phyloP scores from a whole-genome alignment of 352 stramenopile species.

The Phytophthora pini region DNA sequence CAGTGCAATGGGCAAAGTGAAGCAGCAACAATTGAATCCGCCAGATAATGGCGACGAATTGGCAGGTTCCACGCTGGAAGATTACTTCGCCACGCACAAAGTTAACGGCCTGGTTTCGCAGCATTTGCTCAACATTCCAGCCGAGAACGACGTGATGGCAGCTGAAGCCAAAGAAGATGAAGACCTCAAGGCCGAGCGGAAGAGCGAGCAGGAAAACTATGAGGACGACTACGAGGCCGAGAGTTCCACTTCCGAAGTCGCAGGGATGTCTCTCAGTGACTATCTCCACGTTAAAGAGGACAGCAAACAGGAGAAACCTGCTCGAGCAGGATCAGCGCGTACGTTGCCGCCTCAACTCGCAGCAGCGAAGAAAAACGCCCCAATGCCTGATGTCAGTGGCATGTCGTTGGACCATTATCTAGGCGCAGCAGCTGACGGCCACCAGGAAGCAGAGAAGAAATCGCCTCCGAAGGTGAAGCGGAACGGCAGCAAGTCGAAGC shows the following conservation, averaged over 20 bases:
- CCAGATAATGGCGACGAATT: slow-evolving; percentile 14
- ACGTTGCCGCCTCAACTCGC: slow-evolving; percentile 21
- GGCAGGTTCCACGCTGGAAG: slow-evolving; percentile 39
- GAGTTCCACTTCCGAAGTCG: slow-evolving; percentile 28
- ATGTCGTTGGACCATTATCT: slow-evolving; percentile 77
- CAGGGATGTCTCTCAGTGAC: slow-evolving; percentile 61
- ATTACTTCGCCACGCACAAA: slow-evolving; percentile 43
- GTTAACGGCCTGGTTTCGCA: slow-evolving; percentile 49
- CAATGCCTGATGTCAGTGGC: slow-evolving; percentile 44
- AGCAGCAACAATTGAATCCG: slow-evolving; percentile 30
- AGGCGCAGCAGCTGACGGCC: slow-evolving; percentile 28
- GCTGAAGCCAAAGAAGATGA: slow-evolving; percentile 29
- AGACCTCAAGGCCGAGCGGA: background rate
- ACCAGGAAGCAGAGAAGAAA: slow-evolving; percentile 24
- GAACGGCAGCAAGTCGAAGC: slow-evolving; percentile 38
- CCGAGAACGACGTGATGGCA: slow-evolving; percentile 60
- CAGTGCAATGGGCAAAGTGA: slow-evolving; percentile 27
- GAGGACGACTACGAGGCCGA: slow-evolving; percentile 59
- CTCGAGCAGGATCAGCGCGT: slow-evolving; percentile 16
- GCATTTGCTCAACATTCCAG: slow-evolving; percentile 60
- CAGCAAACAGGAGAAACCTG: slow-evolving; percentile 21
- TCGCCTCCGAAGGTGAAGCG: slow-evolving; percentile 44
- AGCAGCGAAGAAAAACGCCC: slow-evolving; percentile 22
- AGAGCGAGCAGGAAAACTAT: slow-evolving; percentile 27
- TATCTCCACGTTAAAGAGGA: slow-evolving; percentile 60